Base-by-base conservation (phyloP, 192 early-diverging fungal species). In the Spizellomyces sp. region DNA sequence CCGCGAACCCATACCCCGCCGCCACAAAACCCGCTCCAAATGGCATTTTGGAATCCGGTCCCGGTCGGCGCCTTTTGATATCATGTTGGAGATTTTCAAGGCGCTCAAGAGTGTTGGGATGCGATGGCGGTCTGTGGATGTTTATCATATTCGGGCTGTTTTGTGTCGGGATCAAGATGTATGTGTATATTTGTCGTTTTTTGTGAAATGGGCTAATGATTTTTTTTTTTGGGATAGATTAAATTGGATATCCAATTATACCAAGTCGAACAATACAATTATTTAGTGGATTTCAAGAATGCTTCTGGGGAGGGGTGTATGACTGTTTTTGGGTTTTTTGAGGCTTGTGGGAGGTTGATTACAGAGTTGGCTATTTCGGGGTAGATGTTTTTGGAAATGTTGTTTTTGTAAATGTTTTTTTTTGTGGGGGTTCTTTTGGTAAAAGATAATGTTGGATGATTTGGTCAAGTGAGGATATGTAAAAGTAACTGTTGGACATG, bases 21-120 rank as follows among this genome's bases (percentile, higher is more conserved):
- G 73, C 41, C 67, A 69, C 22, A 87, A 81, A 54, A 79, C 84
- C 5, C 80, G 93, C 56, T 89, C 93, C 6, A 92, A 91, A 77
- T 99, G 98, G 98, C 96, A 99, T 80, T 98, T 97, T 86, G 98
- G 98, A 19, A 98, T 99, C 69, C 88, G 98, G 59, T 94, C 92
- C 21, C 86, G 91, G 64, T 92, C 90, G 69, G 91, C 93, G 27
- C 95, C 98, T 0, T 84, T 86, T 46, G 96, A 98, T 75, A 95
- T 99, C 15, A 98, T 99, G 98, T 83, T 92, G 7, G 98, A 99
- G 75, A 95, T 99, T 9, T 99, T 94, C 80, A 87, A 91, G 12
- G 94, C 96, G 0, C 80, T 99, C 62, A 88, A 90, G 64, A 95
- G 93, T 78, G 82, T 94, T 48, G 86, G 87, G 15, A 96, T 99